These are phyloP conservation scores for Rutstroemia sp. DNA, from an alignment of 2,329 filamentous ascomycete genomes.

Conservation along the genomic window DNA sequence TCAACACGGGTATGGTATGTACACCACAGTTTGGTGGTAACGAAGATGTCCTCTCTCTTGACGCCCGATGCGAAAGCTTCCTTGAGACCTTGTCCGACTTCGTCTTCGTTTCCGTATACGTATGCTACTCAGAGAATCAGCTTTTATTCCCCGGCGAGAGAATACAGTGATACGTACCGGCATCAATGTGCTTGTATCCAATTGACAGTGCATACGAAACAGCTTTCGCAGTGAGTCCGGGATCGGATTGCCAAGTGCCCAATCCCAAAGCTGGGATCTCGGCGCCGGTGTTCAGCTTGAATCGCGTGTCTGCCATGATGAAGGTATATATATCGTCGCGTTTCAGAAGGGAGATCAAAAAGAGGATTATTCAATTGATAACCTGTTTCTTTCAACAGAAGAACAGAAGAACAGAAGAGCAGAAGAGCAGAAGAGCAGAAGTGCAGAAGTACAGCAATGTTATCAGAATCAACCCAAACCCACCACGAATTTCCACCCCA, in stretches of 20 bases:
- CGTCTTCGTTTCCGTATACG: conserved; percentile 75
- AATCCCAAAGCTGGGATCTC: conserved; percentile 35
- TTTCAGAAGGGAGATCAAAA: not conserved
- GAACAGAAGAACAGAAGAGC: no score
- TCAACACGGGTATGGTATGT: conserved; percentile 67
- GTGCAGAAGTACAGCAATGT: no score
- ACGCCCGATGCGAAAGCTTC: conserved; percentile 60
- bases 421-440: no score
- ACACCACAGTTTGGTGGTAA: conserved; percentile 63
- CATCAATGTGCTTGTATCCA: conserved; percentile 48
- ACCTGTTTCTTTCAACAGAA: not conserved
- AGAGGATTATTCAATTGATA: not conserved
- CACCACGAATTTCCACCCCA: no score
- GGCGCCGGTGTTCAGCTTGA: conserved; percentile 30
- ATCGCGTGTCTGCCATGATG: conserved; percentile 14
- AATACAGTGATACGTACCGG: conserved; percentile 7
- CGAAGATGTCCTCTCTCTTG: conserved; percentile 56
- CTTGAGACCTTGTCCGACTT: conserved; percentile 71
- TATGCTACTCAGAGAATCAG: conserved; percentile 42
- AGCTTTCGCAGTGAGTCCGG: conserved; percentile 34
- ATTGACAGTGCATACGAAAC: conserved; percentile 34
- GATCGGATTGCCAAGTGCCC: conserved; percentile 36
- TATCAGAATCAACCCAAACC: no score
- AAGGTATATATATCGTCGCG: not conserved
- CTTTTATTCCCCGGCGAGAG: conserved; percentile 19